Conservation (phyloP, 179 eudicot species). For the Silene vulgaris region DNA sequence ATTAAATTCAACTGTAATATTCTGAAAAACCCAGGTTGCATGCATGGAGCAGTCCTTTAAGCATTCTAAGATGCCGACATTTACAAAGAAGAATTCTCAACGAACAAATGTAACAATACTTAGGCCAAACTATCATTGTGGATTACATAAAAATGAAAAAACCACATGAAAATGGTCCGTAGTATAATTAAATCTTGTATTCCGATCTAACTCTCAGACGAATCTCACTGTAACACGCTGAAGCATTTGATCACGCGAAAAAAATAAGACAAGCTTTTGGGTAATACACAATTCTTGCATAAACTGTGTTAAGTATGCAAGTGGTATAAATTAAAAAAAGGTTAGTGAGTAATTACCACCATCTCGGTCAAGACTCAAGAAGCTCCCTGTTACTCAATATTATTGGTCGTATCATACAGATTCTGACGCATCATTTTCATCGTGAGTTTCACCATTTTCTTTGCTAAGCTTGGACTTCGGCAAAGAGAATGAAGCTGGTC, state of each 20-base stretch:
- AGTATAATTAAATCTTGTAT: neutral
- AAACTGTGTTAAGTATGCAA: constrained; percentile 3
- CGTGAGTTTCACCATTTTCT: constrained; percentile 49
- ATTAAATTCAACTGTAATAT: too few relatives aligned
- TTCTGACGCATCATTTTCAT: constrained; percentile 41
- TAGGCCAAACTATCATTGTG: neutral
- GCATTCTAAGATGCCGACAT: neutral
- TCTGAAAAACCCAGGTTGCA: too few relatives aligned
- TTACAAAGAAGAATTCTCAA: constrained; percentile 7
- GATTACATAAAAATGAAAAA: neutral
- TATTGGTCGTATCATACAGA: constrained; percentile 32
- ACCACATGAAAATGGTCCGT: neutral
- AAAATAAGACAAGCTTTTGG: neutral
- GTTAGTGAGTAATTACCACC: constrained; percentile 22
- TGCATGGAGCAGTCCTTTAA: neutral
- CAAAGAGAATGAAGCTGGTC: constrained; percentile 41
- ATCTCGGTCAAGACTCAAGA: neutral
- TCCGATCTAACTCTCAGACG: neutral
- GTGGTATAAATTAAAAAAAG: constrained; percentile 11
- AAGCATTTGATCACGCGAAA: neutral
- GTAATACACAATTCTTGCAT: neutral
- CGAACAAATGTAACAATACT: neutral
- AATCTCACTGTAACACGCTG: constrained; percentile 1
- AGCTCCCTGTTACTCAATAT: neutral
- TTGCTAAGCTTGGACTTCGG: constrained; percentile 70